Conservation (phyloP, 805 yeast genomes). For the Metschnikowia continentalis region DNA sequence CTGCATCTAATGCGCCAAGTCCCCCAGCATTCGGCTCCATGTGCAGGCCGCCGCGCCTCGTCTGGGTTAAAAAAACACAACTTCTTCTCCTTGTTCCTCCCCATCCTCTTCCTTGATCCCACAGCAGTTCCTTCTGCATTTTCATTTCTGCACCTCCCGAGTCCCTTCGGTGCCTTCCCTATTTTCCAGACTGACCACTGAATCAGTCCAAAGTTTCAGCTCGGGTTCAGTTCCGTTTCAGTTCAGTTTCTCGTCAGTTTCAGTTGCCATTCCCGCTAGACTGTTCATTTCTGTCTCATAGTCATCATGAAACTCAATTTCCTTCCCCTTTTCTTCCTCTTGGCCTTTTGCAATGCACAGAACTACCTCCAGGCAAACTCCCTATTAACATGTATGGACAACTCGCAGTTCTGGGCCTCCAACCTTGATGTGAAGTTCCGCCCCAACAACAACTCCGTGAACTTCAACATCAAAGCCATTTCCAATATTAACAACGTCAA, state of each 20-base stretch:
- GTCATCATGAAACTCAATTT: not conserved
- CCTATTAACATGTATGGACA: slow-evolving; percentile 84
- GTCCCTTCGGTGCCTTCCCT: too few relatives aligned
- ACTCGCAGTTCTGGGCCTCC: slow-evolving; percentile 82
- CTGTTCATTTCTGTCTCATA: too few relatives aligned
- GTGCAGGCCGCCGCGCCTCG: slow-evolving; percentile 3
- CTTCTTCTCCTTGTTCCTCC: not conserved
- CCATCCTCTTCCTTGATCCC: not conserved
- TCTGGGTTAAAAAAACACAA: not conserved
- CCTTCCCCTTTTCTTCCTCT: not conserved
- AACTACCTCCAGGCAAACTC: slow-evolving; percentile 53
- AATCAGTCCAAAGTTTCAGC: too few relatives aligned
- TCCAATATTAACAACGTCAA: slow-evolving; percentile 68
- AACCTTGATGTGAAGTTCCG: slow-evolving; percentile 70
- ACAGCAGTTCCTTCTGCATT: too few relatives aligned
- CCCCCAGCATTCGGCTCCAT: not conserved
- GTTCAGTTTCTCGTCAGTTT: not conserved
- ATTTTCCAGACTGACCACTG: too few relatives aligned
- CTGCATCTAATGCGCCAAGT: not conserved
- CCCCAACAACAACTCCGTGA: slow-evolving; percentile 61
- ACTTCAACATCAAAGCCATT: slow-evolving; percentile 68
- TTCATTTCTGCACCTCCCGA: too few relatives aligned
- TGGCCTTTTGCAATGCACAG: slow-evolving; percentile 17
- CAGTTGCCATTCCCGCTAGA: not conserved
- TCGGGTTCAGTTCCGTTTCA: not conserved